A percentile compares a stretch with the other conserved stretches of the same genome.
phyloP scores from a whole-genome alignment of 2,329 filamentous ascomycete genomes.

The Paraphoma chrysanthemicola region DNA sequence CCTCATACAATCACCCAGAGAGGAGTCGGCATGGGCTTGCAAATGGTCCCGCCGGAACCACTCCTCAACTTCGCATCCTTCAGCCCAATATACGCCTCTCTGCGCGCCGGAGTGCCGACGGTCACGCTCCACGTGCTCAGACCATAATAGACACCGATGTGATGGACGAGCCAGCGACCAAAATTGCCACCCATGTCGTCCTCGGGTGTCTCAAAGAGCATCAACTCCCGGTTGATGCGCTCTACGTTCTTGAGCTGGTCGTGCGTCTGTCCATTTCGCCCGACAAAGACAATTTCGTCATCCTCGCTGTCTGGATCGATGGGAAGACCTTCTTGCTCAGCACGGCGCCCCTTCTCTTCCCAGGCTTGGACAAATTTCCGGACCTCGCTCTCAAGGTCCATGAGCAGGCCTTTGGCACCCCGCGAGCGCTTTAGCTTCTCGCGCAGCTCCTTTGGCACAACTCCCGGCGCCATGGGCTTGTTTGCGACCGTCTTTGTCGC shows the following conservation, averaged over 20 bases:
- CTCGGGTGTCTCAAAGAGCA: conserved; percentile 82
- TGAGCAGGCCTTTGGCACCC: conserved; percentile 79
- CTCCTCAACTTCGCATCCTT: conserved; percentile 54
- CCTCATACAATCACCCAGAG: conserved; percentile 44
- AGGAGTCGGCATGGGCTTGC: conserved; percentile 41
- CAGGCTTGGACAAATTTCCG: conserved; percentile 73
- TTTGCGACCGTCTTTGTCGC: conserved; percentile 45
- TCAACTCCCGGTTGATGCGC: conserved; percentile 65
- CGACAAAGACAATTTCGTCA: conserved; percentile 92
- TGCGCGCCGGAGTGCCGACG: conserved; percentile 71
- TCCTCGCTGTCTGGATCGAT: conserved; percentile 67
- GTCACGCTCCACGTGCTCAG: conserved; percentile 83
- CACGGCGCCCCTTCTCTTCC: conserved; percentile 60
- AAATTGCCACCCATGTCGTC: conserved; percentile 81
- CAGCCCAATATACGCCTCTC: conserved; percentile 84
- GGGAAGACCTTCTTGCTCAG: conserved; percentile 53
- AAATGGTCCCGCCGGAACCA: conserved; percentile 16
- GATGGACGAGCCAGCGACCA: conserved; percentile 91
- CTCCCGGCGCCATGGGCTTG: conserved; percentile 53
- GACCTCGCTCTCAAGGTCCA: conserved; percentile 84
- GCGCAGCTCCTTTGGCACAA: conserved; percentile 80
- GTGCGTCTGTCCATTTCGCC: conserved; percentile 69
- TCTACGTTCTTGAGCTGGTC: conserved; percentile 60
- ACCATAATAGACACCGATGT: conserved; percentile 91
- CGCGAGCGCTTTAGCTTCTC: conserved; percentile 80